Conservation (phyloP, 2,329 filamentous ascomycete genomes). For the Alternaria atra region DNA sequence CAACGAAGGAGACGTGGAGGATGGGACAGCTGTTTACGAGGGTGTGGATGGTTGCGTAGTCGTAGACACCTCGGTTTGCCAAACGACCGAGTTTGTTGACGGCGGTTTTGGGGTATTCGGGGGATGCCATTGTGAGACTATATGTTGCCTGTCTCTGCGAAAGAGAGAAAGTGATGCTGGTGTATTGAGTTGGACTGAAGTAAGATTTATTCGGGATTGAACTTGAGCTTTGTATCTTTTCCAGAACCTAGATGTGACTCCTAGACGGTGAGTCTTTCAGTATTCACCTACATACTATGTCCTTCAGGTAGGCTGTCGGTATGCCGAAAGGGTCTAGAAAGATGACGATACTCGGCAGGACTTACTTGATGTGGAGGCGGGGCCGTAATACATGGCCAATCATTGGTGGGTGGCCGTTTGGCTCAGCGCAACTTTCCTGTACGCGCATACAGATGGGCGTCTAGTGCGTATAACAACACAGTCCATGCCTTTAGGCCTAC, state of each 20-base stretch:
- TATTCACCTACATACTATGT: background rate
- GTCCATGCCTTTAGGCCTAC: background rate
- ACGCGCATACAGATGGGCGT: background rate
- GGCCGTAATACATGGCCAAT: slow-evolving; percentile 9
- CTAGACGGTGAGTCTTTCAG: background rate
- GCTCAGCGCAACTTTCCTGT: background rate
- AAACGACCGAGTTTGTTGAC: slow-evolving; percentile 42
- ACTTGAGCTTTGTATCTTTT: background rate
- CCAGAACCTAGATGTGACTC: background rate
- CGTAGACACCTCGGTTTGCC: slow-evolving; percentile 46
- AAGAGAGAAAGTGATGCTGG: background rate
- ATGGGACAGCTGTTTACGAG: slow-evolving; percentile 45
- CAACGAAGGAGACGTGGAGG: slow-evolving; percentile 49
- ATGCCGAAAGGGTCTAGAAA: background rate
- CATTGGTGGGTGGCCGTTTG: slow-evolving; percentile 8
- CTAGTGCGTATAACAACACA: background rate
- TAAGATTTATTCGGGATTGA: background rate
- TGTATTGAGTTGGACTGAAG: background rate
- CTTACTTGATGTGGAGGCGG: slow-evolving; percentile 9
- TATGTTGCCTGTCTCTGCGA: background rate
- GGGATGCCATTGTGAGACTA: slow-evolving; percentile 10
- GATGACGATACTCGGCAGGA: slow-evolving; percentile 11
- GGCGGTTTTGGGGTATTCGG: slow-evolving; percentile 37
- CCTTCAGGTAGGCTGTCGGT: background rate
- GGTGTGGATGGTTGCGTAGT: slow-evolving; percentile 46